A percentile compares a stretch with the other conserved stretches of the same genome.
Evolutionary conservation across 139 green algal species (phyloP).

Genomic region (Coelastrella sp.): DNA sequence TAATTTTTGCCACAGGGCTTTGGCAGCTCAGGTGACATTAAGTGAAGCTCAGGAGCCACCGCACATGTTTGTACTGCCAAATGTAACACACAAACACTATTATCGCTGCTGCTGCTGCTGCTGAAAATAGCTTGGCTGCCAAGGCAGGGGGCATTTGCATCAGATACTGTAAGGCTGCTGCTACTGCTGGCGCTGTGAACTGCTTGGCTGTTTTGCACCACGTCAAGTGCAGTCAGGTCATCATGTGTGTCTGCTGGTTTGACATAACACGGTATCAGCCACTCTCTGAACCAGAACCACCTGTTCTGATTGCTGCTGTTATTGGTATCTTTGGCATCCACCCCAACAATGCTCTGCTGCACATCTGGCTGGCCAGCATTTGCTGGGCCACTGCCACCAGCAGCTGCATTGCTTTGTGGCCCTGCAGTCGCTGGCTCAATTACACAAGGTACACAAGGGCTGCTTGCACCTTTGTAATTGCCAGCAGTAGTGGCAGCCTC

Average conservation of each 20-base stretch:
- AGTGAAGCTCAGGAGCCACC: conserved; percentile 59
- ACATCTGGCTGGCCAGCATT: background rate
- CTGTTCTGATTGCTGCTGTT: conserved; percentile 25
- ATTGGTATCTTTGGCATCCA: background rate
- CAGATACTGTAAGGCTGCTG: background rate
- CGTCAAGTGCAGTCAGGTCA: background rate
- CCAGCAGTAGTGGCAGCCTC: background rate
- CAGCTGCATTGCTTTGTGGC: background rate
- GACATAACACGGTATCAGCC: conserved; percentile 32
- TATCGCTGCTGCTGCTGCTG: conserved; percentile 21
- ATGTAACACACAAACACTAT: conserved; percentile 50
- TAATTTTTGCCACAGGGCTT: conserved; percentile 49
- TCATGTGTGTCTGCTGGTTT: conserved; percentile 19
- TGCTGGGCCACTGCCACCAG: background rate
- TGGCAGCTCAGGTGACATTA: conserved; percentile 33
- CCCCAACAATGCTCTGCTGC: background rate
- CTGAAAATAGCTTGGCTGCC: background rate
- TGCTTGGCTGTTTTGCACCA: background rate
- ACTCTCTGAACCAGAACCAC: background rate
- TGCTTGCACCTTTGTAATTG: background rate
- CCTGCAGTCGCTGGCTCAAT: background rate
- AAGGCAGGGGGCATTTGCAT: background rate
- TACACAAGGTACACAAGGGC: background rate
- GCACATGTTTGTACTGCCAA: conserved; percentile 63
- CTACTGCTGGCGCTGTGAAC: background rate